phyloP scores from a whole-genome alignment of 768 basidiomycete species.

The Collybia sordida region DNA sequence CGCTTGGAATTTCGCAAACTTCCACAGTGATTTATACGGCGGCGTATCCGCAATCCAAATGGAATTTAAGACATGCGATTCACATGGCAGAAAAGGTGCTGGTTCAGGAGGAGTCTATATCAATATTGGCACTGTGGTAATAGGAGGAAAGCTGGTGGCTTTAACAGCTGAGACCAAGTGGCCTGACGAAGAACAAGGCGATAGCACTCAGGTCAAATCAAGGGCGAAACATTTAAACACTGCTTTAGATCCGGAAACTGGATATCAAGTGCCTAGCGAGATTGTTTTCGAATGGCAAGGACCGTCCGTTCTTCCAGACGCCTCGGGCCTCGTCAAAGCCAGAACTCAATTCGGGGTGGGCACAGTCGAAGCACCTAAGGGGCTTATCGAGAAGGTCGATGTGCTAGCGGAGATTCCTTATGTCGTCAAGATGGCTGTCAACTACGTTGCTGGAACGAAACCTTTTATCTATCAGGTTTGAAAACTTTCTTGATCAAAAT shows the following conservation, averaged over 20 bases:
- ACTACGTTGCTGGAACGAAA: constrained; percentile 90
- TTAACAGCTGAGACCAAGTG: constrained; percentile 82
- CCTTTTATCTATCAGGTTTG: constrained; percentile 92
- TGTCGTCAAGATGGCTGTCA: constrained; percentile 88
- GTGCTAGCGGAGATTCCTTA: constrained; percentile 87
- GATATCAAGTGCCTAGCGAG: constrained; percentile 71
- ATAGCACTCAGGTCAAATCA: constrained; percentile 51
- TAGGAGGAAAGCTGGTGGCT: constrained; percentile 71
- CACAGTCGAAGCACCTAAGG: constrained; percentile 54
- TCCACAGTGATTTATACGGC: constrained; percentile 72
- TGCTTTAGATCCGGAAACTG: constrained; percentile 73
- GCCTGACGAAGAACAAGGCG: constrained; percentile 54
- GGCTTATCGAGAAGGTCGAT: constrained; percentile 91
- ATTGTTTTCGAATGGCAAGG: constrained; percentile 80
- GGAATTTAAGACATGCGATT: constrained; percentile 88
- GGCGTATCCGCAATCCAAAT: constrained; percentile 89
- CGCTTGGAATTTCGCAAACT: constrained; percentile 94
- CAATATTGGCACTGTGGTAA: constrained; percentile 83
- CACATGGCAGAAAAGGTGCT: constrained; percentile 74
- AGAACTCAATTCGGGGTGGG: constrained; percentile 60
- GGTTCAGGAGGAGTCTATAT: constrained; percentile 84
- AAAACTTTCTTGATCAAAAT: constrained; percentile 23
- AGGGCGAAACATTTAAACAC: constrained; percentile 63
- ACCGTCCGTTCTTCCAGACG: constrained; percentile 54
- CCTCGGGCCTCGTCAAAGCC: constrained; percentile 55